Percentiles rank a stretch among this genome's conserved stretches.
Evolutionary conservation across 257 asterid species (phyloP).

Genomic region (Catharanthus roseus): DNA sequence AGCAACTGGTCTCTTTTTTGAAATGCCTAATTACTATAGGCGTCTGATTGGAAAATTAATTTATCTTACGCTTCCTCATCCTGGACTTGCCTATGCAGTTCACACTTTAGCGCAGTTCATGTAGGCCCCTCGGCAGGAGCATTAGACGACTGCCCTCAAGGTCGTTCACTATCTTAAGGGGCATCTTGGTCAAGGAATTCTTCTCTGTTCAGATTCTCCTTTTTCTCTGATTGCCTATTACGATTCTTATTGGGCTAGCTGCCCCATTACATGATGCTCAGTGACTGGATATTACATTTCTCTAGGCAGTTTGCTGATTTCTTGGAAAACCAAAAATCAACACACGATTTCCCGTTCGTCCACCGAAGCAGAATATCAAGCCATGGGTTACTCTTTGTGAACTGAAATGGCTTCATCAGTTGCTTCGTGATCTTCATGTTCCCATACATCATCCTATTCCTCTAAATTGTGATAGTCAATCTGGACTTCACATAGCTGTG

Average conservation of each 20-base stretch:
- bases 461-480: no score
- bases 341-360: no score
- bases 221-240: no score
- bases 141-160: background rate
- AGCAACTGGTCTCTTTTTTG: no score
- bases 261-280: background rate
- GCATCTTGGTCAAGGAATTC: background rate
- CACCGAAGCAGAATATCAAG: no score
- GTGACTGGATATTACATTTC: background rate
- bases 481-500: background rate
- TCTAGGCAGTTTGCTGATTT: background rate
- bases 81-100: no score
- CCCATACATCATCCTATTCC: background rate
- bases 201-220: background rate
- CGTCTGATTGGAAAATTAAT: no score
- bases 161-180: no score
- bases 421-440: background rate
- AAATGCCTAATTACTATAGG: no score
- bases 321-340: background rate
- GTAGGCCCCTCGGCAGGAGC: background rate
- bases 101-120: background rate
- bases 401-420: no score
- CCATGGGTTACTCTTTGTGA: no score
- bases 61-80: no score
- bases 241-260: background rate